These are phyloP conservation scores for Rozella allomycis DNA, from an alignment of 371 early-diverging fungal genomes.

Conservation along the genomic window DNA sequence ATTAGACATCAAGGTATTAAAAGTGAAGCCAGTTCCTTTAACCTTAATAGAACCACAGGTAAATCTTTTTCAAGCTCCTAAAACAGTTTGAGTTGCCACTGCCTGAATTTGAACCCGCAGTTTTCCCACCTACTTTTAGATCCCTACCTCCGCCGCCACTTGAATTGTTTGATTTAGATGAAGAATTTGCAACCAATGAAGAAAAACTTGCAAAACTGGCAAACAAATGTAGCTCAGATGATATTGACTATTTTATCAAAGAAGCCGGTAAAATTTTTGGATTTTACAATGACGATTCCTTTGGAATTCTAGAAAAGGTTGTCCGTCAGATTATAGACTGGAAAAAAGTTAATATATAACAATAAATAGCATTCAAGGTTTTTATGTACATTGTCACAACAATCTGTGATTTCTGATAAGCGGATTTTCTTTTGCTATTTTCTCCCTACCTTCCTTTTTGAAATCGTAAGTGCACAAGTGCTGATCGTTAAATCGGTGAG, in stretches of 20 bases:
- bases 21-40: conserved; percentile 21
- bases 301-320: no score
- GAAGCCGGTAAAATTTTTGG: conserved; percentile 31
- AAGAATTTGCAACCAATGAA: conserved; percentile 20
- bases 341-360: no score
- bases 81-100: conserved; percentile 30
- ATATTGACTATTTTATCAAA: conserved; percentile 1
- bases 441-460: no score
- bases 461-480: no score
- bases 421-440: no score
- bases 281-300: conserved; percentile 29
- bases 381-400: no score
- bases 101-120: conserved; percentile 27
- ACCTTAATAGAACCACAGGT: conserved; percentile 31
- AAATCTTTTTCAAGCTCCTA: no score
- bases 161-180: conserved; percentile 36
- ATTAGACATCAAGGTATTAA: conserved; percentile 7
- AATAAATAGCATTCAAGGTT: no score
- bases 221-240: conserved; percentile 27
- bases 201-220: conserved; percentile 23
- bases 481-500: no score
- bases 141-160: conserved; percentile 28
- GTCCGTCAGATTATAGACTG: no score
- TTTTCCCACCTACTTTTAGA: conserved; percentile 22
- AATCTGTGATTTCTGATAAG: no score